Base-by-base conservation (phyloP, 805 yeast genomes). In the Saccharomycopsis sp. region DNA sequence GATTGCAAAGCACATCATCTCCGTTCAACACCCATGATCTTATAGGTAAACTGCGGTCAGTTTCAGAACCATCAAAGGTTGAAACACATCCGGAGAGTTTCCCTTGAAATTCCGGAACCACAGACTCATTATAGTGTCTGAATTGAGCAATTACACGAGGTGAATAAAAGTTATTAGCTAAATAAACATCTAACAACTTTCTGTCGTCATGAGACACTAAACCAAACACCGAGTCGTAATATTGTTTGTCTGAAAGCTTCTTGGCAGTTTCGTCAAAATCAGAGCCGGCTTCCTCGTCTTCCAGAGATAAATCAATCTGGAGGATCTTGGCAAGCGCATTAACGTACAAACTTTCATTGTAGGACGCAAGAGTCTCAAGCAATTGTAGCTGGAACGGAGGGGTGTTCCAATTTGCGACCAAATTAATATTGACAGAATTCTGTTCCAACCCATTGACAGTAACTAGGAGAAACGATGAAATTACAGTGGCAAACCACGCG, bases 111-210 rank as follows among this genome's bases (percentile, higher is more conserved):
- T 61, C 42, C 0, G 78, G 73, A n/a, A 65, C 61, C 0, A 78
- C 71, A 0, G 67, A 60, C 1, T 69, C 63, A 1, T 66, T 68
- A 65, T 80, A 89, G 66, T 78, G 73, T 56, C 78, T 76, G 66
- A 77, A 85, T 57, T 88, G 88, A 1, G 91, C 73, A 65, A 83
- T 81, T 29, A 90, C 75, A 53, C 84, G 73, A 2, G 96, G 90
- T 0, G 88, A 72, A 57, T 76, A 69, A 34, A 76, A 70, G 52
- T 83, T 70, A 57, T 66, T 69, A 12, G 72, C 71, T 52, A 70
- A 57, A 47, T 62, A 62, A 52, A 62, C 23, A 51, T 62, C 64
- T 29, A 56, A 62, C 22, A 41, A 53, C 9, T 44, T 29, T 41
- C 29, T 25, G 19, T 25, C 23, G 12, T 49, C 61, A 15, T 52